phyloP scores from a whole-genome alignment of 225 moss, liverwort and hornwort genomes.

The Takakia lepidozioides region DNA sequence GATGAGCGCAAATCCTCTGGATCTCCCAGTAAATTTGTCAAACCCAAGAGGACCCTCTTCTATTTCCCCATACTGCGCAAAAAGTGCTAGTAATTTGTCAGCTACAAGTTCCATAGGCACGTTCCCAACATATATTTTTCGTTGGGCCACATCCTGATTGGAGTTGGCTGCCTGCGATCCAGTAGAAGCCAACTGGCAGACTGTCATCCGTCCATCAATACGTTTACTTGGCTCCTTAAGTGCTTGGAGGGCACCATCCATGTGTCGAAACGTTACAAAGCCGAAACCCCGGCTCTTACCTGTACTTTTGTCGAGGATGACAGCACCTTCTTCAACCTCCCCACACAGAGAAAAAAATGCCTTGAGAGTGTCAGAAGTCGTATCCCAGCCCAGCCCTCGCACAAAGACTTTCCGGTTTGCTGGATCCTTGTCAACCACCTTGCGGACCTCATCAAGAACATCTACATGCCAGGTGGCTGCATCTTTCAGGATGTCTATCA shows the following conservation, averaged over 20 bases:
- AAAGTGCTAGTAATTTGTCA: conserved; percentile 84
- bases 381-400: conserved; percentile 97
- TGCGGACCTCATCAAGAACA: conserved; percentile 87
- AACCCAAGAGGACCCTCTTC: conserved; percentile 97
- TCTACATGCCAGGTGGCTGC: conserved; percentile 80
- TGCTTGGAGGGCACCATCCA: conserved; percentile 93
- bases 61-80: conserved; percentile 88
- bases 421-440: conserved; percentile 92
- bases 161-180: conserved; percentile 79
- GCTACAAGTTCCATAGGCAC: conserved; percentile 84
- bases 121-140: conserved; percentile 96
- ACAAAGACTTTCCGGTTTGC: conserved; percentile 96
- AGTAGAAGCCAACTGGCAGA: conserved; percentile 89
- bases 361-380: conserved; percentile 92
- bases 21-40: conserved; percentile 90
- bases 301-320: conserved; percentile 95
- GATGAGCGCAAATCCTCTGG: conserved; percentile 88
- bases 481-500: conserved; percentile 89
- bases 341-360: conserved; percentile 76
- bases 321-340: conserved; percentile 97
- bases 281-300: conserved; percentile 98
- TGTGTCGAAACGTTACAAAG: conserved; percentile 95
- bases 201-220: conserved; percentile 97
- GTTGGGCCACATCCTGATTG: conserved; percentile 80
- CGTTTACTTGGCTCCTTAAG: conserved; percentile 97